Conservation (phyloP, 1,284 basidiomycete species). For the Rugosomyces carneus region DNA sequence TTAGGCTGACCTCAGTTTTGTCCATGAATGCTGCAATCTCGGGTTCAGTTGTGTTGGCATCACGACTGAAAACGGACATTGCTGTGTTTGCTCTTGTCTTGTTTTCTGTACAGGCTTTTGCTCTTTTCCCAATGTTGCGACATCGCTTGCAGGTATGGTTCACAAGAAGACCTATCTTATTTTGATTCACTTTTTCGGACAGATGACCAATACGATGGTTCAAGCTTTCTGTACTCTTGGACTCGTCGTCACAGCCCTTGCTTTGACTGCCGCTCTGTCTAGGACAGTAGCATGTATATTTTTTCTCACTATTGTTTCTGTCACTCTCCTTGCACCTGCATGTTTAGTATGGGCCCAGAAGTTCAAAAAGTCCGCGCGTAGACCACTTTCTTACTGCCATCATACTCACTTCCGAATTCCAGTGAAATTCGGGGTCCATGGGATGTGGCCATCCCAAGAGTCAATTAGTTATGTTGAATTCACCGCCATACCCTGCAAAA, state of each 20-base stretch:
- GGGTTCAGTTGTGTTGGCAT: slow-evolving; percentile 91
- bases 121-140: slow-evolving; percentile 79
- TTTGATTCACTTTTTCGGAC: slow-evolving; percentile 9
- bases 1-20: slow-evolving; percentile 80
- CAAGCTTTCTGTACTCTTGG: slow-evolving; percentile 47
- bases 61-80: slow-evolving; percentile 76
- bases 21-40: slow-evolving; percentile 95
- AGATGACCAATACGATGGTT: slow-evolving; percentile 40
- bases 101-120: slow-evolving; percentile 82
- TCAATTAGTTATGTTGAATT: slow-evolving; percentile 9
- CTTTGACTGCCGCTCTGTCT: slow-evolving; percentile 49
- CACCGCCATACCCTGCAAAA: too few relatives aligned
- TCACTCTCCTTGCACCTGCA: slow-evolving; percentile 66
- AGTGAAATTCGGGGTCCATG: slow-evolving; percentile 23
- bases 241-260: slow-evolving; percentile 42
- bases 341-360: slow-evolving; percentile 76
- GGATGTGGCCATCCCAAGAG: slow-evolving; percentile 20
- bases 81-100: slow-evolving; percentile 90
- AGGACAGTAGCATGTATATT: slow-evolving; percentile 46
- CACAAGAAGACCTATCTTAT: background rate
- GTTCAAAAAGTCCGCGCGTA: slow-evolving; percentile 66
- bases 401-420: background rate
- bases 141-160: slow-evolving; percentile 67
- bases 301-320: slow-evolving; percentile 41
- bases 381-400: background rate